Conservation (phyloP, 2,329 filamentous ascomycete genomes). For the Fusarium sp. region DNA sequence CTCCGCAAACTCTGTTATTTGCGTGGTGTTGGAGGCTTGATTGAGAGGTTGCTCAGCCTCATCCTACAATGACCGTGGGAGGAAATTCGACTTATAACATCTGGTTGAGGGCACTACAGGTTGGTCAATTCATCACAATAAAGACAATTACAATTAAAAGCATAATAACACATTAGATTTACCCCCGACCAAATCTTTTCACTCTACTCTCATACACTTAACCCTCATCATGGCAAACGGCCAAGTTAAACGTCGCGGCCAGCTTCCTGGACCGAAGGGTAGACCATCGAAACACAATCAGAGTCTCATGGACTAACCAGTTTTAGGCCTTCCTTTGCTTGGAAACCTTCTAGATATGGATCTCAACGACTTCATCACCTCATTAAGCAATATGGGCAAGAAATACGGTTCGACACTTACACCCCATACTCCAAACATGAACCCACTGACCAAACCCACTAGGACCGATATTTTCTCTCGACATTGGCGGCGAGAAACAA, state of each 20-base stretch:
- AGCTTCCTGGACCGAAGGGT: slow-evolving; percentile 18
- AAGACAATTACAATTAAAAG: neutral
- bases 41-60: neutral
- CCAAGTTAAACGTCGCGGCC: neutral
- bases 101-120: neutral
- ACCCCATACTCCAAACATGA: rapidly evolving
- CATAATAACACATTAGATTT: neutral
- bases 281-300: rapidly evolving
- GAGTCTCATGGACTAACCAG: neutral
- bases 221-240: slow-evolving; percentile 4
- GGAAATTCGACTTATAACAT: neutral
- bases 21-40: neutral
- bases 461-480: neutral
- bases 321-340: neutral
- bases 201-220: neutral
- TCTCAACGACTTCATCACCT: neutral
- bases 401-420: neutral
- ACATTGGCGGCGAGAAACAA: neutral
- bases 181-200: neutral
- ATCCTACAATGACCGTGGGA: too few relatives aligned
- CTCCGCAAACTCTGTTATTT: neutral
- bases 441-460: neutral
- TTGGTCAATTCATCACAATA: neutral
- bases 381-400: neutral
- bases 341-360: slow-evolving; percentile 7